Evolutionary conservation across 116 monocot genomes (phyloP), one percentile per base, ranked within the genome.

Genomic region (Cymodocea nodosa): DNA sequence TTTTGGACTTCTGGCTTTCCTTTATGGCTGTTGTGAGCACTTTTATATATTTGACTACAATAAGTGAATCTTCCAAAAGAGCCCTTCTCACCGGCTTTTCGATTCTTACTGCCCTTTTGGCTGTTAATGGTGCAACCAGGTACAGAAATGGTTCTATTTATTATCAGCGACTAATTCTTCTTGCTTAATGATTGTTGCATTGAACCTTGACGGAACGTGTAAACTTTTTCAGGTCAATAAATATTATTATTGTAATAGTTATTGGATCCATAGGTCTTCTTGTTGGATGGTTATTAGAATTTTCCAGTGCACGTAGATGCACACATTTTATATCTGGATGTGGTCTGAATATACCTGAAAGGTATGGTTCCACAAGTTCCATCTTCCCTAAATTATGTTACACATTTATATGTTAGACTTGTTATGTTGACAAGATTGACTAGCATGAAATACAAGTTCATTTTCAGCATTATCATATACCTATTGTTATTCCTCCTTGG

Each of bases 1-100:
- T 95, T 78, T 73, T 90, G 81, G 95, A 95, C 59, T 95, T 95
- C 53, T 95, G 95, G 95, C 87, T 95, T 64, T 95, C 95, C 62
- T 95, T 95, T 70, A 90, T 90, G 95, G 95, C 95, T 78, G 90
- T 90, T 37, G 81, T 81, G 61, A 83, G 95, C 76, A 95, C 95
- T 54, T 95, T 87, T 53, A 70, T 95, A 20, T 95, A 77, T 69
- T 84, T 90, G 87, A 76, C 90, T 20, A 73, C 85, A 30, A 85
- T 90, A 18, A 74, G 73, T 52, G 95, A 95, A 68, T 52, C 83
- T 70, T 76, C 79, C 60, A 95, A 95, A 74, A 75, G 90, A 68
- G 85, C 87, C 15, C 85, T 95, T 49, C 90, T 85, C 68, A 85
- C 85, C 25, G 62, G 63, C 53, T 77, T 85, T 57, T 76, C 85